Evolutionary conservation across 2,329 filamentous ascomycete species (phyloP), one percentile per base, ranked within the genome.

Genomic region (Monosporascus sp.): DNA sequence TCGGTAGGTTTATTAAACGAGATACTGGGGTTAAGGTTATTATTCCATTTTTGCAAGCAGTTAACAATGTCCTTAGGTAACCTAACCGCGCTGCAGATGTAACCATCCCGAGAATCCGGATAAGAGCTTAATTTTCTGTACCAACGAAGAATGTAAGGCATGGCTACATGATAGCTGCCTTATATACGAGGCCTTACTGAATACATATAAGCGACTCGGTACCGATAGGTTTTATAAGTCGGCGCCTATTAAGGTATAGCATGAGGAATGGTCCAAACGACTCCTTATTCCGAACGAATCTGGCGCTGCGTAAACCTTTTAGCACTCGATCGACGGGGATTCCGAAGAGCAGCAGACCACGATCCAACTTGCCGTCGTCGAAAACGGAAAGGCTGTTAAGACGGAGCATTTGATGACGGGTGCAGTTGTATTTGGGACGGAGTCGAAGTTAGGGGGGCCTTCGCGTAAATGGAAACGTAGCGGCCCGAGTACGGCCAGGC

Each of bases 151-250:
- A 2, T 87, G 84, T 63, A 75, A 75, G 49, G 77, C 74, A 51
- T 86, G 84, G 84, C 75, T 86, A 54, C 84, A 87, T 59, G 76
- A 82, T 52, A 77, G 83, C 46, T 87, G 84, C 59, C 71, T 87
- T 17, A 70, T 75, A 34, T 75, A 83, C 59, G 77, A 81, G 14
- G 73, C 78, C 4, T 71, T 85, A 14, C 68, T 72, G 61, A 71
- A 72, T 31, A 75, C 78, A 0, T 82, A 73, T 61, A 69, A 76
- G 27, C 72, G 72, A 50, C 68, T 84, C 6, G 78, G 80, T 38
- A 70, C 65, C 48, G 72, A 77, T 52, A 78, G 73, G 56, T 77
- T 80, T 3, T 77, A 82, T 59, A 64, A 70, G 41, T 60, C 67
- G 11, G 62, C 68, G 22, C 68, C 68, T 2, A 54, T 67, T 9